Conservation (phyloP, 768 basidiomycete genomes). For the Sutorius australiensis region DNA sequence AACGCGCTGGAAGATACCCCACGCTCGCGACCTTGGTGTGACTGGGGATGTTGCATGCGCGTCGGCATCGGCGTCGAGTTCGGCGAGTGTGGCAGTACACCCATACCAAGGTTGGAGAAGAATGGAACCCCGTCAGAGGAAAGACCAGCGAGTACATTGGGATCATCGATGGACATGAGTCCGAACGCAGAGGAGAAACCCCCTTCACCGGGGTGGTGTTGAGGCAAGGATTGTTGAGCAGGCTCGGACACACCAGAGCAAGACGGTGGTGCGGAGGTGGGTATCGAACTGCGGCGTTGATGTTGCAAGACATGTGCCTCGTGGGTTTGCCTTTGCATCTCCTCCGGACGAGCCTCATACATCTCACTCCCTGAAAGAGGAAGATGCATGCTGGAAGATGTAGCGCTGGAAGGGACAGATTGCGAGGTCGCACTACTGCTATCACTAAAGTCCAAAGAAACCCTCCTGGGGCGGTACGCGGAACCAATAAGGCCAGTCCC, state of each 20-base stretch:
- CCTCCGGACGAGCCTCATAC: conserved; percentile 28
- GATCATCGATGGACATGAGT: conserved; percentile 73
- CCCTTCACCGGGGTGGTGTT: conserved; percentile 29
- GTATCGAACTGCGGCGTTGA: conserved; percentile 17
- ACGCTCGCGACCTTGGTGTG: conserved; percentile 19
- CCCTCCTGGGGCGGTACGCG: conserved; percentile 29
- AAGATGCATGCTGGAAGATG: conserved; percentile 51
- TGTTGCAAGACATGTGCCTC: conserved; percentile 12
- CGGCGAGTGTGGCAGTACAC: conserved; percentile 35
- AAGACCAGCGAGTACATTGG: conserved; percentile 60
- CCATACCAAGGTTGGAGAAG: conserved; percentile 41
- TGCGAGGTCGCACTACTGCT: conserved; percentile 41
- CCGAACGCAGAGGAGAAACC: conserved; percentile 66
- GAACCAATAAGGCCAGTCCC: conserved; percentile 18
- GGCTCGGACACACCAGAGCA: conserved; percentile 1
- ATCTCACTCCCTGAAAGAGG: conserved; percentile 35
- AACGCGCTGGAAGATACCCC: conserved; percentile 24
- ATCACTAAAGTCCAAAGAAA: conserved; percentile 40
- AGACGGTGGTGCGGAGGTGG: conserved; percentile 11
- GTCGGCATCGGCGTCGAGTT: conserved; percentile 48
- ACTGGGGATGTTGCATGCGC: conserved; percentile 21
- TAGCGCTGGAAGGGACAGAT: conserved; percentile 50
- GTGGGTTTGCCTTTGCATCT: conserved; percentile 21
- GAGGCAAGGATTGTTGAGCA: conserved; percentile 5
- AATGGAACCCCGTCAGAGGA: conserved; percentile 58